A percentile compares a stretch with the other conserved stretches of the same genome.
These are phyloP conservation scores for Ammopiptanthus mongolicus DNA, from an alignment of 306 rosid species.

Conservation along the genomic window DNA sequence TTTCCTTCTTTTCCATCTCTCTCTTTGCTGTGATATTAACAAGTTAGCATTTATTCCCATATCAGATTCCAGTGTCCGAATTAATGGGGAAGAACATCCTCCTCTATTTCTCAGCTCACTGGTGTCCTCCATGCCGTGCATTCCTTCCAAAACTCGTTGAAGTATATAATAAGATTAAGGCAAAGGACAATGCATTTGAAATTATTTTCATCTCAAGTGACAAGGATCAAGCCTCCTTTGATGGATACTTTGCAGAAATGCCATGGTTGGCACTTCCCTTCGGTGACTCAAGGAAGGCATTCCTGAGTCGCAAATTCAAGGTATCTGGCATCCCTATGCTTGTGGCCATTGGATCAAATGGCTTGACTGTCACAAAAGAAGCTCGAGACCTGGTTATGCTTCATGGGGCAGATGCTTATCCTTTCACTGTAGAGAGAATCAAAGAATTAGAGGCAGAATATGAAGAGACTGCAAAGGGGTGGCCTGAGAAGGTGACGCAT, in stretches of 20 bases:
- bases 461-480: conserved; percentile 54
- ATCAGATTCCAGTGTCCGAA: conserved; percentile 61
- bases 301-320: conserved; percentile 49
- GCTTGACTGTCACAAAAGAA: conserved; percentile 54
- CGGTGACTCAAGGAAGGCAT: conserved; percentile 62
- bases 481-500: conserved; percentile 56
- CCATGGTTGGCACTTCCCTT: conserved; percentile 87
- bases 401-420: conserved; percentile 69
- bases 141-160: conserved; percentile 65
- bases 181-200: conserved; percentile 51
- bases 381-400: conserved; percentile 37
- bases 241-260: conserved; percentile 60
- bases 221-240: conserved; percentile 52
- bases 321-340: conserved; percentile 59
- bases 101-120: conserved; percentile 82
- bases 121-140: conserved; percentile 80
- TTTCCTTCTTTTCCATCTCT: background rate
- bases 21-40: background rate
- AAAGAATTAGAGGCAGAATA: conserved; percentile 38
- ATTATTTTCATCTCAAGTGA: conserved; percentile 74
- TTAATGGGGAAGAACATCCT: conserved; percentile 64
- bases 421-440: conserved; percentile 55
- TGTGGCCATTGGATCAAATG: conserved; percentile 59
- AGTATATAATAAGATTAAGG: conserved; percentile 60
- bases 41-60: background rate